Evolutionary conservation across 1,284 basidiomycete species (phyloP), one percentile per base, ranked within the genome.

Genomic region (Cryptococcus depauperatus): DNA sequence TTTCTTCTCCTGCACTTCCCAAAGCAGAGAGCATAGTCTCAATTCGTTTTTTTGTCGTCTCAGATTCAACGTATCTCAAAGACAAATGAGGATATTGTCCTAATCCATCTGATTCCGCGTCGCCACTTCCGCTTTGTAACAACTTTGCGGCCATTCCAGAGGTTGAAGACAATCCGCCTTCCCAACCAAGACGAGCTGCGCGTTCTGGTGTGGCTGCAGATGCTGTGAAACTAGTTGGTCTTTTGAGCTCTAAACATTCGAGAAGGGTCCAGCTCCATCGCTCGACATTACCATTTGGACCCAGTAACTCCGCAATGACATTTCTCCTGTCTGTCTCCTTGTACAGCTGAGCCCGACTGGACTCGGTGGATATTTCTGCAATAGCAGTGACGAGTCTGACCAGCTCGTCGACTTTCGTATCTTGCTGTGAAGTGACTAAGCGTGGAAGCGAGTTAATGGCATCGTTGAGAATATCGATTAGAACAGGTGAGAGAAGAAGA

Each of bases 211-310:
- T 35, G 32, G 37, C 50, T 40, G 34, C 50, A 4, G 71, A 66
- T 11, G 77, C 75, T 13, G 23, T 74, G 73, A 54, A 81, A 14
- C 64, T 66, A 0, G 75, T 62, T 4, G 81, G 82, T 27, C 76
- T 74, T 1, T 73, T 74, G 49, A 92, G 79, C 56, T 86, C 81
- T 23, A 92, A 71, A 13, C 83, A 84, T 3, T 80, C 78, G 23
- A 93, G 74, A 2, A 93, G 62, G 34, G 79, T 77, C 81, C 83
- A 88, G 1, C 85, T 85, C 90, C 89, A 93, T 64, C 82, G 82
- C 57, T 92, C 85, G 16, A 93, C 80, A 0, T 83, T 81, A 4
- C 89, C 89, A 0, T 73, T 76, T 0, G 88, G 83, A 3, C 89
- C 88, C 1, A 92, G 75, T 5, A 93, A 74, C 43, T 77, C 76